Conservation (phyloP, 1,139 yeast genomes). For the Spathaspora sp. region DNA sequence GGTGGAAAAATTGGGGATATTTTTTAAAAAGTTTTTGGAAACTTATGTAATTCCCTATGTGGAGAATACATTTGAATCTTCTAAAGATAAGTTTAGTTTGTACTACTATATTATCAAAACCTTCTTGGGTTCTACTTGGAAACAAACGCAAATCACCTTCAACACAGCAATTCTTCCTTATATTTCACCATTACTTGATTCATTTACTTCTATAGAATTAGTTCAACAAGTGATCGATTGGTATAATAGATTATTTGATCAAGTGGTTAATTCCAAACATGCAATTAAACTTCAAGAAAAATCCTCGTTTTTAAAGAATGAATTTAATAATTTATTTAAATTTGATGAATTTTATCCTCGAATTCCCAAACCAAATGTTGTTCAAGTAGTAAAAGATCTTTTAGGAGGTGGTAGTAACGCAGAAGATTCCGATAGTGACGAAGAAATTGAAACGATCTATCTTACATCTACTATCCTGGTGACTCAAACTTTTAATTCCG, state of each 20-base stretch:
- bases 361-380: constrained; percentile 14
- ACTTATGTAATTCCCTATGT: neutral
- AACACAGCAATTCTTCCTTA: neutral
- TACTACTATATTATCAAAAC: neutral
- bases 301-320: constrained; percentile 26
- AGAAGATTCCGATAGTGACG: constrained; percentile 12
- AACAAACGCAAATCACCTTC: neutral
- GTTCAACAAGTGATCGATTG: constrained; percentile 5
- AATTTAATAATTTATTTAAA: constrained; percentile 28
- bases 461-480: constrained; percentile 33
- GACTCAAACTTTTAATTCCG: constrained; percentile 9
- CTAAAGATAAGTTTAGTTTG: neutral
- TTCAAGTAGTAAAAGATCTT: constrained; percentile 24
- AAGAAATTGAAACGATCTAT: constrained; percentile 24
- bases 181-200: neutral
- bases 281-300: constrained; percentile 18
- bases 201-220: constrained; percentile 1
- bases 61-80: neutral
- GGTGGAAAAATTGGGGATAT: neutral
- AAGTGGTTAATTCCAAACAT: constrained; percentile 10
- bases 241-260: constrained; percentile 5
- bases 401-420: constrained; percentile 13
- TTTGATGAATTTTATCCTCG: constrained; percentile 18
- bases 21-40: neutral
- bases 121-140: neutral